These are phyloP conservation scores for Fusarium anguioides DNA, from an alignment of 2,329 filamentous ascomycete genomes.

Conservation along the genomic window DNA sequence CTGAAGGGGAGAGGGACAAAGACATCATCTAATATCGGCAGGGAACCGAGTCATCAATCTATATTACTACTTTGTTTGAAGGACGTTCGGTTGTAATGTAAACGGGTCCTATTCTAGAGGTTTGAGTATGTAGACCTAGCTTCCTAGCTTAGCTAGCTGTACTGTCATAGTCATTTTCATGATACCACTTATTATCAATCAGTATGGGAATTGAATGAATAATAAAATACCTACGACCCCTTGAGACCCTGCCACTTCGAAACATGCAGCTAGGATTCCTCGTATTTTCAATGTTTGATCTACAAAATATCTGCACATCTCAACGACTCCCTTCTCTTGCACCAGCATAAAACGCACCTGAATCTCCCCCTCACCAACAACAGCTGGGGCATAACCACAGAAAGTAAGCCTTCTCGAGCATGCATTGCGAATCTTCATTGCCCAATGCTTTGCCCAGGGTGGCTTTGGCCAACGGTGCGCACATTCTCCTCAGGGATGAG, in stretches of 20 bases:
- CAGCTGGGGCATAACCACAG: constrained; percentile 10
- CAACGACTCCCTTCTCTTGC: constrained; percentile 1
- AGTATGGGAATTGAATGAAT: constrained; percentile 7
- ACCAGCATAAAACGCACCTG: constrained; percentile 32
- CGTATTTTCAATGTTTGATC: constrained; percentile 36
- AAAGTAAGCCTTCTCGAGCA: constrained; percentile 13
- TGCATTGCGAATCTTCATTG: constrained; percentile 31
- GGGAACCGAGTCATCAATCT: constrained; percentile 23
- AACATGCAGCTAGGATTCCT: constrained; percentile 23
- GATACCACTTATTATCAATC: constrained; percentile 8
- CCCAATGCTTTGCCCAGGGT: constrained; percentile 31
- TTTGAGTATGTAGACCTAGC: too few relatives aligned
- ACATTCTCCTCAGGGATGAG: constrained; percentile 26
- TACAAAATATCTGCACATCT: constrained; percentile 22
- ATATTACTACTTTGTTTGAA: constrained; percentile 18
- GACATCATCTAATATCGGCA: constrained; percentile 31
- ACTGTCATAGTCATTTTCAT: not conserved
- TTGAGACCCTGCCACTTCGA: constrained; percentile 16
- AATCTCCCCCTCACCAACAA: constrained; percentile 23
- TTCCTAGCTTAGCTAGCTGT: constrained; percentile 2
- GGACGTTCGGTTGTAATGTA: constrained; percentile 18
- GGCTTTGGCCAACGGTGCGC: constrained; percentile 36
- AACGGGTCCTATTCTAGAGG: not conserved
- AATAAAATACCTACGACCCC: constrained; percentile 1
- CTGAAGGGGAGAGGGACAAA: constrained; percentile 13